Conservation (phyloP, 768 basidiomycete species). For the Auriscalpium vulgare region DNA sequence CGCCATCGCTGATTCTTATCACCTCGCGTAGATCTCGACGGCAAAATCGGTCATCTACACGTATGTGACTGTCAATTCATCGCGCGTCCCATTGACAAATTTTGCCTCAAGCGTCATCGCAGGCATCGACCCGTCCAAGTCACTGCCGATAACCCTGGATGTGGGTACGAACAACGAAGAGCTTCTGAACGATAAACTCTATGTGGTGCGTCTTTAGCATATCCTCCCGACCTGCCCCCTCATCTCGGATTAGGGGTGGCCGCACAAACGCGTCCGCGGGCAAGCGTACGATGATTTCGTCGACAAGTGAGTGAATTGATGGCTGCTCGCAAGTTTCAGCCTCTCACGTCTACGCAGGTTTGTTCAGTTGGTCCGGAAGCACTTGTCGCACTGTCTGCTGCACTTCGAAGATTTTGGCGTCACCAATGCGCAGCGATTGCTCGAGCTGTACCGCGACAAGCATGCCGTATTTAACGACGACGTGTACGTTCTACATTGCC, state of each 20-base stretch:
- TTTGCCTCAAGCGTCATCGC: slow-evolving; percentile 42
- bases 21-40: slow-evolving; percentile 46
- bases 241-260: slow-evolving; percentile 54
- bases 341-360: slow-evolving; percentile 36
- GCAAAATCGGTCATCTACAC: slow-evolving; percentile 78
- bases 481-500: slow-evolving; percentile 37
- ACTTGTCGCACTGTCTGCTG: slow-evolving; percentile 55
- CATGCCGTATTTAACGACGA: slow-evolving; percentile 82
- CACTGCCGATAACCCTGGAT: slow-evolving; percentile 57
- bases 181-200: slow-evolving; percentile 54
- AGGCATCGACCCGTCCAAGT: slow-evolving; percentile 54
- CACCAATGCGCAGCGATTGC: slow-evolving; percentile 60
- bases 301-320: slow-evolving; percentile 44
- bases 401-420: slow-evolving; percentile 89
- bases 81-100: not conserved
- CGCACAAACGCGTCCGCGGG: slow-evolving; percentile 59
- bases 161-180: slow-evolving; percentile 70
- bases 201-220: slow-evolving; percentile 43
- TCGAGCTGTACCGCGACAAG: slow-evolving; percentile 52
- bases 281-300: slow-evolving; percentile 71
- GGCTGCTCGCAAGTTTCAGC: not conserved
- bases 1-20: not conserved
- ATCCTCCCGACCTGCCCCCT: not conserved
- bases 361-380: slow-evolving; percentile 66
- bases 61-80: slow-evolving; percentile 25